phyloP scores from a whole-genome alignment of 768 basidiomycete genomes.

The Trichaptum fuscoviolaceum region DNA sequence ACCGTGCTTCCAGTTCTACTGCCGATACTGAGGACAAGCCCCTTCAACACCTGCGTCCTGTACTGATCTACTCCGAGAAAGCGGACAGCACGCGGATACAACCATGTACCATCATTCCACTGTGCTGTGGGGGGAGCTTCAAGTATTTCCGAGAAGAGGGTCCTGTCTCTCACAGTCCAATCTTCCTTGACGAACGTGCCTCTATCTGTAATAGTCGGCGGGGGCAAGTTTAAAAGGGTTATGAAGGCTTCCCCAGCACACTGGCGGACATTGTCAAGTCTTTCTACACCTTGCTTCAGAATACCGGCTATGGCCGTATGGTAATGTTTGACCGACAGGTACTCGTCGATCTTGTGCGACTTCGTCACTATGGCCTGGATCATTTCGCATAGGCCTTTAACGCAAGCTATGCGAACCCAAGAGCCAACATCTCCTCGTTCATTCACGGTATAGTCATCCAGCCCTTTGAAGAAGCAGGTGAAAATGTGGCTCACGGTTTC shows the following conservation, averaged over 20 bases:
- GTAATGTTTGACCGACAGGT: constrained; percentile 55
- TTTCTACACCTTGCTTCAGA: constrained; percentile 85
- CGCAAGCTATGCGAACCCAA: constrained; percentile 81
- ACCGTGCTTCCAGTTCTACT: constrained; percentile 86
- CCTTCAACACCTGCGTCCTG: constrained; percentile 56
- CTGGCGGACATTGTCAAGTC: constrained; percentile 86
- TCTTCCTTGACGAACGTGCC: constrained; percentile 28
- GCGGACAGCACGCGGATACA: constrained; percentile 69
- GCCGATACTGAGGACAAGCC: constrained; percentile 73
- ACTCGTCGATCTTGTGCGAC: constrained; percentile 36
- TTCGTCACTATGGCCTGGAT: constrained; percentile 45
- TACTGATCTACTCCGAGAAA: constrained; percentile 61
- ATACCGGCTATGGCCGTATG: constrained; percentile 57
- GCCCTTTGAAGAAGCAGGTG: constrained; percentile 55
- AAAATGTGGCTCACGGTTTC: constrained; percentile 44
- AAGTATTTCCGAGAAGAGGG: constrained; percentile 50
- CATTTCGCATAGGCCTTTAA: constrained; percentile 56
- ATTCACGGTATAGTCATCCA: constrained; percentile 89
- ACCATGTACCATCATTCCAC: constrained; percentile 72
- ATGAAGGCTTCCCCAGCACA: constrained; percentile 64
- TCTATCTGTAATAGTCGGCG: constrained; percentile 26
- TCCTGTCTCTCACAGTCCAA: constrained; percentile 50
- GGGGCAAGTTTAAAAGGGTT: constrained; percentile 41
- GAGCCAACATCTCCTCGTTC: constrained; percentile 97
- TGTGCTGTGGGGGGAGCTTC: constrained; percentile 29